Conservation (phyloP, 1,284 basidiomycete genomes). For the Ustilago loliicola region DNA sequence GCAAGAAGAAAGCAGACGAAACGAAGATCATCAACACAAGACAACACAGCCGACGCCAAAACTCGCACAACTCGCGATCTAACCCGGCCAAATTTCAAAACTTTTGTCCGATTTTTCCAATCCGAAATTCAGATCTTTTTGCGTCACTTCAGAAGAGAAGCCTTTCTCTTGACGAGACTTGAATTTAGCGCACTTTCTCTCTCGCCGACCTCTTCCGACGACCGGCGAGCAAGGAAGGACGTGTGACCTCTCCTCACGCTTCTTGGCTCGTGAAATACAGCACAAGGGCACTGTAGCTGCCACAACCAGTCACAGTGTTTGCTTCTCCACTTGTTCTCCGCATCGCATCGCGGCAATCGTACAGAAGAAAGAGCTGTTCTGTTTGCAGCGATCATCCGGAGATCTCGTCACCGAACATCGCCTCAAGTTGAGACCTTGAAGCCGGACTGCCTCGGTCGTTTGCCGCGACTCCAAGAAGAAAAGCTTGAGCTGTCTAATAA, state of each 20-base stretch:
- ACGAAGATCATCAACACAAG: not conserved
- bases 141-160: not conserved
- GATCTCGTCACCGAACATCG: conserved; percentile 7
- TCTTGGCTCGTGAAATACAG: conserved; percentile 13
- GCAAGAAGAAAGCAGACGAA: conserved; percentile 2
- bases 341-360: not conserved
- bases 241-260: conserved; percentile 4
- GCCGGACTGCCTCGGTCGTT: conserved; percentile 1
- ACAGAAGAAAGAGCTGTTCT: not conserved
- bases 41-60: not conserved
- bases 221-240: conserved; percentile 11
- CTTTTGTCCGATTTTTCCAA: not conserved
- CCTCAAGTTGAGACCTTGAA: no score
- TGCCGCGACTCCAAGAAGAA: not conserved
- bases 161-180: not conserved
- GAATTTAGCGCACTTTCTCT: not conserved
- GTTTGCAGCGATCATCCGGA: conserved; percentile 4
- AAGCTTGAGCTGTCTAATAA: no score
- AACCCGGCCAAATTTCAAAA: conserved; percentile 7
- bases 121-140: not conserved
- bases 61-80: not conserved
- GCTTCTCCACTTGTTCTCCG: conserved; percentile 1
- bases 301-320: not conserved
- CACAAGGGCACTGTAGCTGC: not conserved
- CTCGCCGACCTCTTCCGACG: conserved; percentile 35